These are phyloP conservation scores for Afroboletus lepidellus DNA, from an alignment of 1,284 basidiomycete genomes.

Conservation along the genomic window DNA sequence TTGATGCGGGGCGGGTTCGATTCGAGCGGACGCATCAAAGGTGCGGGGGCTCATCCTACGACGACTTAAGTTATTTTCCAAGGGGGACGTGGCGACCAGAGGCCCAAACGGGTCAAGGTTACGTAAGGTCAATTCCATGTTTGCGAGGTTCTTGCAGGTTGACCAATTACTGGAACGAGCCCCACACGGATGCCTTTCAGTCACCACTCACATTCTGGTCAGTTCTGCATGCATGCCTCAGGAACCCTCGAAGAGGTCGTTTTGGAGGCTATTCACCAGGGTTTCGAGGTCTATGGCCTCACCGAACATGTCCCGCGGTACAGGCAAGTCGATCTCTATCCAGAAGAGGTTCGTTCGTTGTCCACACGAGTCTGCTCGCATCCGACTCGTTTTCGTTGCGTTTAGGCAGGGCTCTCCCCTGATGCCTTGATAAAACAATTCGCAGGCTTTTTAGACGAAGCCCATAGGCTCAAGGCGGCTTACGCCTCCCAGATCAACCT, in stretches of 20 bases:
- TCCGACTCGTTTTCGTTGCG: conserved; percentile 17
- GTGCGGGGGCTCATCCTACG: conserved; percentile 20
- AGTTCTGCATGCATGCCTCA: conserved; percentile 91
- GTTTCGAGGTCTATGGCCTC: conserved; percentile 84
- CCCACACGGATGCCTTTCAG: conserved; percentile 70
- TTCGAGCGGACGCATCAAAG: conserved; percentile 25
- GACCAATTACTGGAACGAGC: neutral
- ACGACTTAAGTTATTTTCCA: too few relatives aligned
- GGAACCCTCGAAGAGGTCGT: conserved; percentile 81
- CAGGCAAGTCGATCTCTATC: conserved; percentile 80
- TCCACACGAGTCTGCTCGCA: conserved; percentile 2
- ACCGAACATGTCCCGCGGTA: conserved; percentile 96
- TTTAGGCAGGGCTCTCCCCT: conserved; percentile 49
- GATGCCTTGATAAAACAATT: conserved; percentile 59
- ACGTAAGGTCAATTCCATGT: conserved; percentile 21
- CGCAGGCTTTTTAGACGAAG: conserved; percentile 69
- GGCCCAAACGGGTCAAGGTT: conserved; percentile 2
- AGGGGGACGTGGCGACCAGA: neutral
- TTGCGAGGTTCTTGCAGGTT: conserved; percentile 4
- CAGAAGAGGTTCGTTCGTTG: conserved; percentile 77
- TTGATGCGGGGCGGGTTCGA: conserved; percentile 4
- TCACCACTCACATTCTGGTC: conserved; percentile 95
- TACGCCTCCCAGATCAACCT: conserved; percentile 70
- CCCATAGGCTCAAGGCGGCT: conserved; percentile 63
- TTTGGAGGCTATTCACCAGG: conserved; percentile 70